Evolutionary conservation across 2,329 filamentous ascomycete species (phyloP), one percentile per base, ranked within the genome.

Genomic region (Thermoascus crustaceus): DNA sequence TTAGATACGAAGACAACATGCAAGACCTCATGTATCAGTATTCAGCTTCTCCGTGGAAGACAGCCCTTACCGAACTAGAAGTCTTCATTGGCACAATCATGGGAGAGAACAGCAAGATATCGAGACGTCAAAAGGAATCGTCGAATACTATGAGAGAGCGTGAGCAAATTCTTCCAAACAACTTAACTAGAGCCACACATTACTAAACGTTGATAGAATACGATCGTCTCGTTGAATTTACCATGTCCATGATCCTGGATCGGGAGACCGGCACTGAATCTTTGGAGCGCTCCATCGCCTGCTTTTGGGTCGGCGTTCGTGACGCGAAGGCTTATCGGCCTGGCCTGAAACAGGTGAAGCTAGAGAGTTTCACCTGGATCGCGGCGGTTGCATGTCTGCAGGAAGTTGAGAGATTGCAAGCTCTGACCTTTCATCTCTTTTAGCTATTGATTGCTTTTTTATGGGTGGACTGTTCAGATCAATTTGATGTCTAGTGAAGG

Each of bases 51-150:
- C 69, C 30, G 70, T 75, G 62, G 58, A 63, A 40, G 54, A 55
- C 30, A 67, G 58, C 50, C 61, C 66, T 42, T 47, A 63, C 4
- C 53, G 72, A 75, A 47, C 55, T 66, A 5, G 73, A 76, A 53
- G 72, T 73, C 29, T 76, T 79, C 49, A 65, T 69, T 19, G 75
- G 75, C 18, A 71, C 64, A 34, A 75, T 78, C 42, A 61, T 78
- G 29, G 49, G 49, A 7, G 43, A 47, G 5, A 45, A 42, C 21
- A 41, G 48, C 26, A 50, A 51, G 18, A 41, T 45, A 31, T 42
- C 30, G 6, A 42, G 33, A 23, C 37, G 43, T 9, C 47, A 53
- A 13, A 50, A 47, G 34, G 49, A 53, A 19, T 30, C 36, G 4
- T 47, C 48, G 4, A 46, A 43, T n/a, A 32, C 24, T 5, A 51